phyloP scores from a whole-genome alignment of 176 grass and related monocot species.

The Oryza longistaminata region DNA sequence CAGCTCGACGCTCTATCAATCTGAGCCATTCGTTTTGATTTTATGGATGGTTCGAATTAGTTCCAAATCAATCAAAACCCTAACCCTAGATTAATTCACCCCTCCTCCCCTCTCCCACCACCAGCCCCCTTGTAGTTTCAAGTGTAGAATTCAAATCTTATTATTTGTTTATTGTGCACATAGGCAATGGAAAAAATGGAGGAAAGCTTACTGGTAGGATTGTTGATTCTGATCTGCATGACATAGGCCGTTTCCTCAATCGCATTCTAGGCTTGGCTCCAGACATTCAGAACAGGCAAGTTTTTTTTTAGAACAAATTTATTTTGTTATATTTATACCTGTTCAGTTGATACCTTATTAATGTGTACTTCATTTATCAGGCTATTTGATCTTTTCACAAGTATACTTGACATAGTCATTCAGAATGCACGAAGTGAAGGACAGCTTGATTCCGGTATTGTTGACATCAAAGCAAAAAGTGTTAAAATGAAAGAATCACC shows the following conservation, averaged over 20 bases:
- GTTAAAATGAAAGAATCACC: constrained; percentile 78
- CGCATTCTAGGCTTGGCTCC: constrained; percentile 89
- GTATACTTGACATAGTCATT: constrained; percentile 72
- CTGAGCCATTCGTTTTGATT: too few relatives aligned
- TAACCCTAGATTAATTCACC: too few relatives aligned
- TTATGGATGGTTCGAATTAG: too few relatives aligned
- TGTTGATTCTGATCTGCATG: constrained; percentile 85
- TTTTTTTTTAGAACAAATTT: constrained; percentile 29
- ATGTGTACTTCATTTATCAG: constrained; percentile 48
- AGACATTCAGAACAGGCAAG: constrained; percentile 84
- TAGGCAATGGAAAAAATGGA: constrained; percentile 76
- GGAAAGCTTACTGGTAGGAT: constrained; percentile 84
- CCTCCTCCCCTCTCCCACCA: too few relatives aligned
- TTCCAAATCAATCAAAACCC: too few relatives aligned
- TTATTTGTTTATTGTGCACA: constrained; percentile 19
- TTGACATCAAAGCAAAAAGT: constrained; percentile 85
- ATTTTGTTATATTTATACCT: constrained; percentile 11
- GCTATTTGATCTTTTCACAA: constrained; percentile 92
- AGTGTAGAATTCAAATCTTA: not conserved
- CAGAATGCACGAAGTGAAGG: constrained; percentile 86
- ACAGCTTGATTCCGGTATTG: constrained; percentile 91
- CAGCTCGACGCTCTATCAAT: too few relatives aligned
- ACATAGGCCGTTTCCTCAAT: constrained; percentile 91
- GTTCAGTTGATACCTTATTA: not conserved
- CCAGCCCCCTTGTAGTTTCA: not conserved